Base-by-base conservation (phyloP, 169 alveolate species). In the Cryptosporidium sp. region DNA sequence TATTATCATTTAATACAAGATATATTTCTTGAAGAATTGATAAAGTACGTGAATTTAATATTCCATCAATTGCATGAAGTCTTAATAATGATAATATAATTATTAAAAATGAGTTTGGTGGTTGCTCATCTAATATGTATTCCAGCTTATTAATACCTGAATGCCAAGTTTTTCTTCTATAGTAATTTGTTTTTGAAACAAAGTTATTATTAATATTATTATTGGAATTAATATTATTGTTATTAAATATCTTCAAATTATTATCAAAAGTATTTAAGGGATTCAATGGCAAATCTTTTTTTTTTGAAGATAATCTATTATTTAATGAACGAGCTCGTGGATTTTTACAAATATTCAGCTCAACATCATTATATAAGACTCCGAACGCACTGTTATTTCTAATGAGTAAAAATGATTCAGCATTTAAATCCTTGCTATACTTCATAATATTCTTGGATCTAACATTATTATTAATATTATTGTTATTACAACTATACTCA, bases 111-210 rank as follows among this genome's bases (percentile, higher is more conserved):
- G 73, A 26, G 23, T 35, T 39, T 43, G 71, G 52, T 16, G 89
- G 69, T 6, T 69, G 26, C 3, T 45, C 45, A 61, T 45, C 52
- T 62, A 31, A 41, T 59, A 31, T 23, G 14, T 62, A 45, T n/a
- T 62, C 55, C 35, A 21, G 23, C 37, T 61, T 58, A n/a, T 18
- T 61, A 21, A 16, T 65, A 29, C 74, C 73, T 80, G 21, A 55
- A 9, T 59, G 80, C 89, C 89, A 80, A 21, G 89, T 80, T 31
- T 62, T 80, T 65, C 89, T 80, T 62, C 75, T 59, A 31, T 50
- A 29, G 41, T 16, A 14, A 31, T 29, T 71, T 16, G 18, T 0
- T 50, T 31, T 33, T 9, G 37, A 7, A 33, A n/a, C n/a, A n/a
- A n/a, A n/a, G n/a, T 35, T 69, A 37, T 7, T 18, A 41, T 41